Conservation (phyloP, 2,329 filamentous ascomycete genomes). For the Aureobasidium leucospermi region DNA sequence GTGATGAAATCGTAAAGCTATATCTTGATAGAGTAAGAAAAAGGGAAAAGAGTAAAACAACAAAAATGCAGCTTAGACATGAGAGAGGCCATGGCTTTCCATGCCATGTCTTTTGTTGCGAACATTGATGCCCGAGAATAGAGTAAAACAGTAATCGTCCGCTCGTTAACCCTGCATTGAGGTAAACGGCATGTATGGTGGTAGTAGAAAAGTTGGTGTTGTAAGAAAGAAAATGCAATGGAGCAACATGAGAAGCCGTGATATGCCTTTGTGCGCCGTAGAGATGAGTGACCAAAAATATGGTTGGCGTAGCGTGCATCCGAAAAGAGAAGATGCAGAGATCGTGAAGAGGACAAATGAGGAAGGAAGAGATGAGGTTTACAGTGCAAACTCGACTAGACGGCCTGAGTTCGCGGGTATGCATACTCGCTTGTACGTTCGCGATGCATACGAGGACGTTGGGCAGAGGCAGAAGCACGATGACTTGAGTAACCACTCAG, state of each 20-base stretch:
- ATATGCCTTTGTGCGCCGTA: neutral
- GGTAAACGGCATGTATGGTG: neutral
- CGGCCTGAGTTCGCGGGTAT: neutral
- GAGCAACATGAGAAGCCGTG: neutral
- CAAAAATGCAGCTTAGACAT: neutral
- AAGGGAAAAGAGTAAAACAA: neutral
- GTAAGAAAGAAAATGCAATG: neutral
- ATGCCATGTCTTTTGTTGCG: neutral
- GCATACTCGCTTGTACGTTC: neutral
- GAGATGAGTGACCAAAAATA: neutral
- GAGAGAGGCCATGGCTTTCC: neutral
- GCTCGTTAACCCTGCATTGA: neutral
- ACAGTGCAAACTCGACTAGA: neutral
- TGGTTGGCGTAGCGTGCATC: neutral
- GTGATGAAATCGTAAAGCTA: slow-evolving; percentile 1
- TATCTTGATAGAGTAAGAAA: neutral
- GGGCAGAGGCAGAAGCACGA: neutral
- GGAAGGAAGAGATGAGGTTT: neutral
- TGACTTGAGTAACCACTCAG: neutral
- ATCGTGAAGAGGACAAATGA: neutral
- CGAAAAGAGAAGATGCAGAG: neutral
- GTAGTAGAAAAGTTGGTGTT: neutral
- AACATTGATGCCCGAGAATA: neutral
- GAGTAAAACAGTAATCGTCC: neutral
- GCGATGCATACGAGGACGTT: neutral